phyloP scores from a whole-genome alignment of 345 rosid species.

The Draba incana region DNA sequence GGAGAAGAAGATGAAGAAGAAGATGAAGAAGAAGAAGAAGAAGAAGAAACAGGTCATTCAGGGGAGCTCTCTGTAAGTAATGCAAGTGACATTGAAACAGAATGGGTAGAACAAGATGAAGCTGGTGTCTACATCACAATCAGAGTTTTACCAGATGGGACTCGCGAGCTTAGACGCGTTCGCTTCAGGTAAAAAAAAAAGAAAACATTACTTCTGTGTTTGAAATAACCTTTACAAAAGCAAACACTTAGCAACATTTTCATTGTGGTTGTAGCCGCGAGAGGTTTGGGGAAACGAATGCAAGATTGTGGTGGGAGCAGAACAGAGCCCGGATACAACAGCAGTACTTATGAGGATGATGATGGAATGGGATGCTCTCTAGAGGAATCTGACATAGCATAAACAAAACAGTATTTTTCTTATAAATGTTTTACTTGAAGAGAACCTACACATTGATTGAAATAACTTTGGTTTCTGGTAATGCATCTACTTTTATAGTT shows the following conservation, averaged over 20 bases:
- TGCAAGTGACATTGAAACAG: constrained; percentile 89
- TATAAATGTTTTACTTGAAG: not conserved
- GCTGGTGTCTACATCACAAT: constrained; percentile 93
- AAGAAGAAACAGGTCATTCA: constrained; percentile 49
- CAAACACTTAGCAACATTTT: not conserved
- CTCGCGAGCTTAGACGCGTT: constrained; percentile 90
- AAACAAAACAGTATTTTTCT: constrained; percentile 16
- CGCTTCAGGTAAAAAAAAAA: constrained; percentile 72
- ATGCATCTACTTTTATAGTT: constrained; percentile 14
- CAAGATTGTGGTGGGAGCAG: constrained; percentile 97
- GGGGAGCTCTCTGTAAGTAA: constrained; percentile 84
- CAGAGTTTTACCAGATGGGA: constrained; percentile 73
- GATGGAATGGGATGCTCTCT: constrained; percentile 8
- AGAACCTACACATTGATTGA: constrained; percentile 14
- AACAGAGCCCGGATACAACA: constrained; percentile 91
- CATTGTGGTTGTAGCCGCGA: constrained; percentile 75
- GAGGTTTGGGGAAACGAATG: constrained; percentile 79
- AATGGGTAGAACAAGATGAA: constrained; percentile 98
- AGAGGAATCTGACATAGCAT: constrained; percentile 29
- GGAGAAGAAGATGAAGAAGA: constrained; percentile 26
- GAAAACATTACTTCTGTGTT: not conserved
- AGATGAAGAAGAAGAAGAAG: constrained; percentile 21
- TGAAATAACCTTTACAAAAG: not conserved
- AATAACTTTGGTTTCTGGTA: constrained; percentile 19
- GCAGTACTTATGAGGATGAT: constrained; percentile 69